These are phyloP conservation scores for Lactifluus piperatus DNA, from an alignment of 768 basidiomycete genomes.

Conservation along the genomic window DNA sequence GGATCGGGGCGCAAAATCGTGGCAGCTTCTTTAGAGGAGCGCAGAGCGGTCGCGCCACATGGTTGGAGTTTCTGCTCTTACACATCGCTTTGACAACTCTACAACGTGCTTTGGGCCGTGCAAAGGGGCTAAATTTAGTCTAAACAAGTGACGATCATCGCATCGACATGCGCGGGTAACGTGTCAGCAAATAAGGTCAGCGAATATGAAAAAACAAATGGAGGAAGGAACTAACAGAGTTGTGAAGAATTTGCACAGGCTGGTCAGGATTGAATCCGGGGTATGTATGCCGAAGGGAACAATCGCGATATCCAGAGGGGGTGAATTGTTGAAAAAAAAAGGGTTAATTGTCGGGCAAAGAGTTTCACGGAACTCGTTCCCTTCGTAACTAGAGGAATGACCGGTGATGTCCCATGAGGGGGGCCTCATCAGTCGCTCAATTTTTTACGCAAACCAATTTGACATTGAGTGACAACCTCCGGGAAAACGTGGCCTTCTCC, in stretches of 20 bases:
- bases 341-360: not conserved
- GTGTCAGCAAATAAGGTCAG: conserved; percentile 9
- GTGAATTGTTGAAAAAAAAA: not conserved
- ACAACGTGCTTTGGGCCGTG: not conserved
- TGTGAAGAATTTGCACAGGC: not conserved
- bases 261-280: not conserved
- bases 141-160: not conserved
- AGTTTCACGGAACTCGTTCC: conserved; percentile 9
- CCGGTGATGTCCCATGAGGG: not conserved
- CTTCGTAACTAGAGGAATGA: conserved; percentile 15
- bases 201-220: not conserved
- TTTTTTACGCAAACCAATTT: conserved; percentile 15
- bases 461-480: conserved; percentile 13
- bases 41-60: not conserved
- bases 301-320: conserved; percentile 10
- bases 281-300: conserved; percentile 4
- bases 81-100: not conserved
- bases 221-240: conserved; percentile 4
- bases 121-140: not conserved
- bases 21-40: not conserved
- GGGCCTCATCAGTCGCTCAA: conserved; percentile 11
- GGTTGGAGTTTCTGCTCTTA: not conserved
- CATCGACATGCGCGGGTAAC: conserved; percentile 9
- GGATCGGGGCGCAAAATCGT: conserved; percentile 11
- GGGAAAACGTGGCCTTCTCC: conserved; percentile 8